Conservation (phyloP, 768 basidiomycete species). For the Kwoniella mangroviensis region DNA sequence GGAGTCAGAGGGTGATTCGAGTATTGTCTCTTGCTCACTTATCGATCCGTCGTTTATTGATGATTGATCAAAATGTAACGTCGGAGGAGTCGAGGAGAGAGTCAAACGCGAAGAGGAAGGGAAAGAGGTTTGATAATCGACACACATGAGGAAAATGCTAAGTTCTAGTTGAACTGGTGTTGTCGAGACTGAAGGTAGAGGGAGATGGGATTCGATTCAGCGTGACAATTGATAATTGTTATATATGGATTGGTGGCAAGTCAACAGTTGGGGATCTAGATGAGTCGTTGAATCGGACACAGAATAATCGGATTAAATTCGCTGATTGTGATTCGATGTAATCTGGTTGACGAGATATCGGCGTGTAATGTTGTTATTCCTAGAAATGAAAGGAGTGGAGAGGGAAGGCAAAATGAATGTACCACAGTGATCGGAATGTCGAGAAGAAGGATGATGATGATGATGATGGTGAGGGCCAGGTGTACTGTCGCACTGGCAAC, state of each 20-base stretch:
- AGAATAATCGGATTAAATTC: background rate
- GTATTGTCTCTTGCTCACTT: constrained; percentile 27
- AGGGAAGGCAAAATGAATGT: too few species aligned
- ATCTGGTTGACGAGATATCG: background rate
- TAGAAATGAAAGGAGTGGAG: background rate
- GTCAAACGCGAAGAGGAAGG: constrained; percentile 21
- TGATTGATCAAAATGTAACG: constrained; percentile 22
- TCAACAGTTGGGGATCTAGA: background rate
- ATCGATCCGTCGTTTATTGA: constrained; percentile 22
- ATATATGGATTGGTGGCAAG: background rate
- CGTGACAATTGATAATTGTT: background rate
- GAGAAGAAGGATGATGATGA: too few species aligned
- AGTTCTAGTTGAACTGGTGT: too few species aligned
- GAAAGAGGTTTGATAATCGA: constrained; percentile 17
- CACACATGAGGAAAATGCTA: constrained; percentile 7
- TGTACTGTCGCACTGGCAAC: background rate
- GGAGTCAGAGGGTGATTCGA: constrained; percentile 26
- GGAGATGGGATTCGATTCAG: background rate
- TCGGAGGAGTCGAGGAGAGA: constrained; percentile 21
- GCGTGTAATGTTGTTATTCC: background rate
- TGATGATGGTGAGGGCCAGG: too few species aligned
- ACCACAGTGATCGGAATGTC: too few species aligned
- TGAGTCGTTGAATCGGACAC: background rate
- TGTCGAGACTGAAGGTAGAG: background rate
- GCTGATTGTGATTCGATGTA: background rate